phyloP scores from a whole-genome alignment of 805 yeast species.

The Diddensiella caesifluorescens region DNA sequence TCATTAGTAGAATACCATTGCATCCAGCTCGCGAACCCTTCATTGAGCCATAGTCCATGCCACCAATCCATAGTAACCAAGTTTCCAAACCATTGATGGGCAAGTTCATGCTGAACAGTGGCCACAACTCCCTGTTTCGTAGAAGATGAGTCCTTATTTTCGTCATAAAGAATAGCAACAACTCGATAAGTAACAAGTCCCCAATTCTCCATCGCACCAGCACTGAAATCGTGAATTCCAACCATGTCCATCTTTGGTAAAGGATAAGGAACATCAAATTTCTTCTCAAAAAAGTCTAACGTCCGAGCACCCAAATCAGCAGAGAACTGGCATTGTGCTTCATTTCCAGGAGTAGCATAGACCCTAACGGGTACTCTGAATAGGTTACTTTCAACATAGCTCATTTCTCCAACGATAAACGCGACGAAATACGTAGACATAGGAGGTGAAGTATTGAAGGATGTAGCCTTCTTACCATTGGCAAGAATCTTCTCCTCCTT shows the following conservation, averaged over 20 bases:
- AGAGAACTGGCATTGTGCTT: constrained; percentile 56
- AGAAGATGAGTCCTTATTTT: constrained; percentile 53
- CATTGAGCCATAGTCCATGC: constrained; percentile 88
- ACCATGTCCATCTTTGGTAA: constrained; percentile 76
- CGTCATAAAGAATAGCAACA: constrained; percentile 60
- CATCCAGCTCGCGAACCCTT: constrained; percentile 87
- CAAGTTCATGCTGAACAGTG: constrained; percentile 80
- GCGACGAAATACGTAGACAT: constrained; percentile 76
- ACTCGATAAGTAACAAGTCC: constrained; percentile 69
- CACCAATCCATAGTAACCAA: constrained; percentile 91
- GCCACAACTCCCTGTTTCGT: constrained; percentile 70
- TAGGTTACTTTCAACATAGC: constrained; percentile 49
- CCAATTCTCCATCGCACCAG: constrained; percentile 92
- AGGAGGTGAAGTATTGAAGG: constrained; percentile 58
- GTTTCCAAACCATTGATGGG: constrained; percentile 91
- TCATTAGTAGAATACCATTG: constrained; percentile 65
- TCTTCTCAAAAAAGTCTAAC: constrained; percentile 57
- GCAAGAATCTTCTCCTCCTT: constrained; percentile 36
- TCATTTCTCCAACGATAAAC: constrained; percentile 63
- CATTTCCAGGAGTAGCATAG: constrained; percentile 63
- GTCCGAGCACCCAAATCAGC: constrained; percentile 61
- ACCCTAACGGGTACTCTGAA: constrained; percentile 63
- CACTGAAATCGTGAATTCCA: constrained; percentile 73
- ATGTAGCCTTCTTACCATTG: constrained; percentile 41
- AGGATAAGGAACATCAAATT: constrained; percentile 68